phyloP scores from a whole-genome alignment of 805 yeast genomes.

The Teunomyces stri region DNA sequence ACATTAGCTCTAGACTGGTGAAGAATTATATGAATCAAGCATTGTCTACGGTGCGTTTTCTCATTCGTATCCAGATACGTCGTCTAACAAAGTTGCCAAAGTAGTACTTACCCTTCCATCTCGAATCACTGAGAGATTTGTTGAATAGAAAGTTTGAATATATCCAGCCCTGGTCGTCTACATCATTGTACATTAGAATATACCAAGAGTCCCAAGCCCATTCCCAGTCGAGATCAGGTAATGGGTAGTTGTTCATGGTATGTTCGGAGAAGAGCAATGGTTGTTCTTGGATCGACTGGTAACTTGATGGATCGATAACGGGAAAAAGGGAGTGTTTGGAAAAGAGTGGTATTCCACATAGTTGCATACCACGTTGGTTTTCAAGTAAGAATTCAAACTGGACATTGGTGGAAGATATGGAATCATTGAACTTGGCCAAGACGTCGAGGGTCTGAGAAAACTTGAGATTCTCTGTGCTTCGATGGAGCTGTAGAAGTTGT shows the following conservation, averaged over 20 bases:
- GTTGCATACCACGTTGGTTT: conserved; percentile 52
- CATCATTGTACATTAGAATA: conserved; percentile 65
- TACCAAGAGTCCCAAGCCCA: conserved; percentile 77
- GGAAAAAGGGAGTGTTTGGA: conserved; percentile 46
- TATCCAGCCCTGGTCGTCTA: conserved; percentile 85
- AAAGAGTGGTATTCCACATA: conserved; percentile 52
- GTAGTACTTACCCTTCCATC: conserved; percentile 65
- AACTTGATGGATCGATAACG: conserved; percentile 50
- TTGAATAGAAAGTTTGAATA: conserved; percentile 56
- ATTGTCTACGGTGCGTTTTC: conserved; percentile 11
- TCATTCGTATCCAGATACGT: conserved; percentile 58
- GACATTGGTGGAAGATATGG: conserved; percentile 4
- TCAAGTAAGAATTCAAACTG: conserved; percentile 47
- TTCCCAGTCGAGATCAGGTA: conserved; percentile 60
- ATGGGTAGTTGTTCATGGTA: conserved; percentile 35
- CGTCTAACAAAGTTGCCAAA: conserved; percentile 64
- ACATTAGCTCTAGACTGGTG: too few relatives aligned
- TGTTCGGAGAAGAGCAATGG: conserved; percentile 23
- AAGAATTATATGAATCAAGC: too few relatives aligned
- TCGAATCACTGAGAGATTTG: conserved; percentile 19
- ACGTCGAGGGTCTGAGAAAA: conserved; percentile 8
- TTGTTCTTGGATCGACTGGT: conserved; percentile 43
- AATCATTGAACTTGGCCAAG: conserved; percentile 9
- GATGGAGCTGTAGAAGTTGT: conserved; percentile 4
- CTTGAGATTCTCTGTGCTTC: conserved; percentile 2